These are phyloP conservation scores for Tardiomyces depauwii DNA, from an alignment of 1,139 yeast species.

Conservation along the genomic window DNA sequence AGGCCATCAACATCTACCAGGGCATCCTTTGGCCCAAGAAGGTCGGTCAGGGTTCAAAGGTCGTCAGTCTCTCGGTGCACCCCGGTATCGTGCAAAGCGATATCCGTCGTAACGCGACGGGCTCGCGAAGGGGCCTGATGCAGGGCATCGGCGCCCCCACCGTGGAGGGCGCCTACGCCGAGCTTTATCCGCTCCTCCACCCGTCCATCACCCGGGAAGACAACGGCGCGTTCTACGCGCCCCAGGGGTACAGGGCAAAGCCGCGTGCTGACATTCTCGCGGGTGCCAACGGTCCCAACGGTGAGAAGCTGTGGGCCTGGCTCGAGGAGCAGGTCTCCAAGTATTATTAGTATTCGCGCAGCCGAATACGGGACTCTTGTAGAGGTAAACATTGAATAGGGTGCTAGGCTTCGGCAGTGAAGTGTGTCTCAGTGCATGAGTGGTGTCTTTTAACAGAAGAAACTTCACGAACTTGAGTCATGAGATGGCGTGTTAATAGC, in stretches of 20 bases:
- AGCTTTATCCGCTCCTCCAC: conserved; percentile 30
- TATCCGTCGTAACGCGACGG: conserved; percentile 20
- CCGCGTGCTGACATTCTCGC: conserved; percentile 15
- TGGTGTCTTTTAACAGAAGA: no score
- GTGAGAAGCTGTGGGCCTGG: conserved; percentile 13
- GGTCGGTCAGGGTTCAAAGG: conserved; percentile 23
- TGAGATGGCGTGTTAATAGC: no score
- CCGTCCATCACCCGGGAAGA: conserved; percentile 26
- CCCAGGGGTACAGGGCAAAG: conserved; percentile 15
- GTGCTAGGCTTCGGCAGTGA: no score
- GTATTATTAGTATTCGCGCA: not conserved
- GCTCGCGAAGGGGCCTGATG: conserved; percentile 6
- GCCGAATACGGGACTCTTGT: no score
- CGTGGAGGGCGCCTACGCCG: conserved; percentile 33
- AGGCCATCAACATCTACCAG: conserved; percentile 26
- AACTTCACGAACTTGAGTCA: no score
- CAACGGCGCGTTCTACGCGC: conserved; percentile 25
- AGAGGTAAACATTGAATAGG: no score
- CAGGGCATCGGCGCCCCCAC: conserved; percentile 9
- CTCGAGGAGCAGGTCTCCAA: conserved; percentile 1
- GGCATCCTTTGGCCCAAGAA: conserved; percentile 31
- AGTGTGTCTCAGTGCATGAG: no score
- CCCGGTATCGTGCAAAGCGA: conserved; percentile 40
- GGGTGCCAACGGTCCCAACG: conserved; percentile 12
- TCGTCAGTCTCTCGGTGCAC: conserved; percentile 32